Conservation (phyloP, 179 eudicot species). For the Gypsophila paniculata region DNA sequence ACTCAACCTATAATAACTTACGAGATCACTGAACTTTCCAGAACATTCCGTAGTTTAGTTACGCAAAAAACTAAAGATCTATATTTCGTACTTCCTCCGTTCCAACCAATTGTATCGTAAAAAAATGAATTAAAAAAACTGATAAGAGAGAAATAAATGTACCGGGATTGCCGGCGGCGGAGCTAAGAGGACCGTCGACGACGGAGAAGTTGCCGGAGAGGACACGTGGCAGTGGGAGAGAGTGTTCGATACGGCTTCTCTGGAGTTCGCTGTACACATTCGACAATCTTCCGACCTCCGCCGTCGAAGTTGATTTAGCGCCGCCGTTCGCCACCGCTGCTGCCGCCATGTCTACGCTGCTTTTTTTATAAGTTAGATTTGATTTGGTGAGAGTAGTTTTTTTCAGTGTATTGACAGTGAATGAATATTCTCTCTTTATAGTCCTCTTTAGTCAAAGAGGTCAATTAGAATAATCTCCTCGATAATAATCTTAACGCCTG, state of each 20-base stretch:
- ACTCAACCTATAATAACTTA: background rate
- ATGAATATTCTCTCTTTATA: too few relatives aligned
- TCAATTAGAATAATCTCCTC: too few relatives aligned
- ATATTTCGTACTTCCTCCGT: too few relatives aligned
- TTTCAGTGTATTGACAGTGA: too few relatives aligned
- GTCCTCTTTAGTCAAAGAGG: too few relatives aligned
- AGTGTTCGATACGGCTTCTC: conserved; percentile 73
- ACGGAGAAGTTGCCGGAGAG: conserved; percentile 52
- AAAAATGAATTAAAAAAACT: background rate
- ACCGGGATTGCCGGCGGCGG: conserved; percentile 98
- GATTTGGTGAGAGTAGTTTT: too few relatives aligned
- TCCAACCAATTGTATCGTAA: too few relatives aligned
- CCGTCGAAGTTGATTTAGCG: conserved; percentile 27
- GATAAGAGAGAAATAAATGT: background rate
- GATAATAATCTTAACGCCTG: too few relatives aligned
- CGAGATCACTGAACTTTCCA: too few relatives aligned
- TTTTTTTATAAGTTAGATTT: background rate
- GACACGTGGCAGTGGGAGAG: conserved; percentile 76
- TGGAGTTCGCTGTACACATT: conserved; percentile 84
- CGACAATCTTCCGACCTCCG: conserved; percentile 40
- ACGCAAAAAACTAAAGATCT: too few relatives aligned
- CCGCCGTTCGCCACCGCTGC: conserved; percentile 51
- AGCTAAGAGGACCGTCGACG: conserved; percentile 72
- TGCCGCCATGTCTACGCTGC: conserved; percentile 43
- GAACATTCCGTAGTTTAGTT: too few relatives aligned